These are phyloP conservation scores for Hawksworthiomyces lignivorus DNA, from an alignment of 2,329 filamentous ascomycete genomes.

Conservation along the genomic window DNA sequence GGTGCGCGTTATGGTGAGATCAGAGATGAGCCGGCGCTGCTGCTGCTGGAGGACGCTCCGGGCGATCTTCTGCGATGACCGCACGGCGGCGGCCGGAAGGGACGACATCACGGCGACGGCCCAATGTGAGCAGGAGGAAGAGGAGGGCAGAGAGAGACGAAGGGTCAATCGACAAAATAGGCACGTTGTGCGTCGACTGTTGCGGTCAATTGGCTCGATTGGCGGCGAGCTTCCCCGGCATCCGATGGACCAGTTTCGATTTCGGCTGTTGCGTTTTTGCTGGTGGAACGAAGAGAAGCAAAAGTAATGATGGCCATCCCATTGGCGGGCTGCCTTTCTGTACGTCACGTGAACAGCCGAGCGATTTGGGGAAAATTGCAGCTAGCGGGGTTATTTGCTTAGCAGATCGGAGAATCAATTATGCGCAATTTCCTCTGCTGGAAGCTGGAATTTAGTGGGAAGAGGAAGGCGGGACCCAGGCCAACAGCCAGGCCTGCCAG, in stretches of 20 bases:
- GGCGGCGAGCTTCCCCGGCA: slow-evolving; percentile 15
- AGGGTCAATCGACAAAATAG: background rate
- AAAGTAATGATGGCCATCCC: slow-evolving; percentile 14
- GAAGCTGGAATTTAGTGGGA: too few relatives aligned
- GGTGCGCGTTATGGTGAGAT: slow-evolving; percentile 88
- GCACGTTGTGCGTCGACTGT: background rate
- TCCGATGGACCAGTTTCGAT: slow-evolving; percentile 7
- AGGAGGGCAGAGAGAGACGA: background rate
- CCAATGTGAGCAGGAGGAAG: background rate
- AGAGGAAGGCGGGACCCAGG: too few relatives aligned
- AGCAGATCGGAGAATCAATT: slow-evolving; percentile 10
- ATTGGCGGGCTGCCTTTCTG: slow-evolving; percentile 13
- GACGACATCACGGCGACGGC: slow-evolving; percentile 11
- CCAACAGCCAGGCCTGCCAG: slow-evolving; percentile 20
- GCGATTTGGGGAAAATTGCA: too few relatives aligned
- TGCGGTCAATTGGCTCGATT: slow-evolving; percentile 14
- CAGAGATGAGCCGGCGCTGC: slow-evolving; percentile 55
- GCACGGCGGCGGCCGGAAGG: slow-evolving; percentile 41
- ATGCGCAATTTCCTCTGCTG: slow-evolving; percentile 4
- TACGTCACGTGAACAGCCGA: slow-evolving; percentile 2
- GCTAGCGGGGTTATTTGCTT: too few relatives aligned
- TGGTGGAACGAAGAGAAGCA: slow-evolving; percentile 9
- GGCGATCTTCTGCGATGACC: slow-evolving; percentile 41
- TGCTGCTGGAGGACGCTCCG: slow-evolving; percentile 43
- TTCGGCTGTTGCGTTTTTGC: slow-evolving; percentile 14